Evolutionary conservation across 176 grass and related monocot species (phyloP).

Genomic region (Triticum aestivum): IWGSC_CS_RefSeq_v2.1 NC_057808.1:327649801-327650300

Average conservation of each 20-base stretch:
- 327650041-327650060: constrained; percentile 84
- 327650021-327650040: constrained; percentile 80
- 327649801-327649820: background rate
- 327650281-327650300: background rate
- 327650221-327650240: background rate
- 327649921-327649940: background rate
- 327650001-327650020: constrained; percentile 96
- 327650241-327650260: background rate
- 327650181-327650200: background rate
- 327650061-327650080: constrained; percentile 38
- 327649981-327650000: constrained; percentile 84
- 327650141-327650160: background rate
- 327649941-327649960: background rate
- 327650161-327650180: background rate
- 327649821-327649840: background rate
- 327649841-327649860: background rate
- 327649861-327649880: constrained; percentile 1
- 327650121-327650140: background rate
- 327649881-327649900: background rate
- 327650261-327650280: background rate
- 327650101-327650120: background rate
- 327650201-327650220: background rate
- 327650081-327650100: background rate
- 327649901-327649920: constrained; percentile 8
- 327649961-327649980: constrained; percentile 89